A percentile compares a stretch with the other conserved stretches of the same genome.
phyloP scores from a whole-genome alignment of 2,329 filamentous ascomycete species.

The Alternaria arbusti region DNA sequence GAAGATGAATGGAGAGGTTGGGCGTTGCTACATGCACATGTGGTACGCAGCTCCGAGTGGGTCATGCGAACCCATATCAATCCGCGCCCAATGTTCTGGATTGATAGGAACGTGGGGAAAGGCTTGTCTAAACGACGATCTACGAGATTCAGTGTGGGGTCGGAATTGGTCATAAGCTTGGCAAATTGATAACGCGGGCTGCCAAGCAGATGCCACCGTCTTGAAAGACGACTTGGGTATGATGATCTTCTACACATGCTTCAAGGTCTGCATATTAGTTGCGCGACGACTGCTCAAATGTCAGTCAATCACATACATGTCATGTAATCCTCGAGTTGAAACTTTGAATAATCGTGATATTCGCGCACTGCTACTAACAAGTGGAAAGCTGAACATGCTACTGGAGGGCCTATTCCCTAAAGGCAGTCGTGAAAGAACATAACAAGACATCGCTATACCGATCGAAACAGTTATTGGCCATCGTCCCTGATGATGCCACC shows the following conservation, averaged over 20 bases:
- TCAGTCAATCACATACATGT: not conserved
- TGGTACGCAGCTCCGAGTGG: conserved; percentile 20
- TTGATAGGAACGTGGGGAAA: conserved; percentile 34
- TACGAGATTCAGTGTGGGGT: conserved; percentile 25
- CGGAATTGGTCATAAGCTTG: conserved; percentile 34
- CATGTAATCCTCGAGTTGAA: not conserved
- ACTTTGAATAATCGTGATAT: conserved; percentile 19
- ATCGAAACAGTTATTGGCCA: conserved; percentile 10
- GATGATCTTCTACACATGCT: not conserved
- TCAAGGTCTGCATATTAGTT: not conserved
- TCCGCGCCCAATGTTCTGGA: conserved; percentile 10
- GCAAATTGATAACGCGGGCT: conserved; percentile 23
- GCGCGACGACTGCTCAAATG: not conserved
- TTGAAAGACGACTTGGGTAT: not conserved
- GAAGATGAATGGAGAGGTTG: not conserved
- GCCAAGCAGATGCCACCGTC: conserved; percentile 1
- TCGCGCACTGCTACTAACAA: conserved; percentile 16
- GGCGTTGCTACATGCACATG: not conserved
- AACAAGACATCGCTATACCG: conserved; percentile 14
- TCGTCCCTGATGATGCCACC: conserved; percentile 4
- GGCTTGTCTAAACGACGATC: conserved; percentile 23
- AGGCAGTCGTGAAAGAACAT: conserved; percentile 11
- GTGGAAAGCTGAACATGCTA: conserved; percentile 10
- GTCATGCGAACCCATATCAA: conserved; percentile 13
- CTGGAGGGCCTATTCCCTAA: conserved; percentile 13